Percentiles rank a stretch among this genome's conserved stretches.
phyloP scores from a whole-genome alignment of 495 filamentous ascomycete species.

The Xylaria bambusicola region DNA sequence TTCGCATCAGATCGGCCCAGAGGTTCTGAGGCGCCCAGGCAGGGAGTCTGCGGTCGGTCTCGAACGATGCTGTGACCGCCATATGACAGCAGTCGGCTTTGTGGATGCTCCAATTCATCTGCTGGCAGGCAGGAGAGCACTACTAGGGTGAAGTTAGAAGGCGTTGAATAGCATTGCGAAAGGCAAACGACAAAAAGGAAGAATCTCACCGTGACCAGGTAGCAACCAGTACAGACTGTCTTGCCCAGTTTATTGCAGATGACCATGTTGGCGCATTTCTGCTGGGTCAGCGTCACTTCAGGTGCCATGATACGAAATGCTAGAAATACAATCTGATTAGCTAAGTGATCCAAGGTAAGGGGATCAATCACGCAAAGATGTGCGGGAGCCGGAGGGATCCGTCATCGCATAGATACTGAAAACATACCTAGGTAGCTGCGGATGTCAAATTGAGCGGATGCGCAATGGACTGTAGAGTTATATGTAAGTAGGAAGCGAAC shows the following conservation, averaged over 20 bases:
- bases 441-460: no score
- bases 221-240: not conserved
- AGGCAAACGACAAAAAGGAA: not conserved
- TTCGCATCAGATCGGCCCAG: not conserved
- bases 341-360: no score
- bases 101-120: not conserved
- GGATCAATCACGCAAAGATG: no score
- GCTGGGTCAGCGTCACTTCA: not conserved
- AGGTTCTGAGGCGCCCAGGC: slow-evolving; percentile 6
- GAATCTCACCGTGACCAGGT: not conserved
- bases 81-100: not conserved
- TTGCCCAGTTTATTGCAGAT: not conserved
- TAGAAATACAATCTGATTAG: no score
- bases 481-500: no score
- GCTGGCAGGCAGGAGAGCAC: not conserved
- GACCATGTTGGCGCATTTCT: not conserved
- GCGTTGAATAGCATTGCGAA: not conserved
- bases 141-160: not conserved
- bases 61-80: not conserved
- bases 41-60: slow-evolving; percentile 1
- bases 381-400: no score
- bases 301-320: not conserved
- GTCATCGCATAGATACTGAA: no score
- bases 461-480: no score
- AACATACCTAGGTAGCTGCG: no score